Conservation (phyloP, 192 early-diverging fungal genomes). For the Thoreauomyces humboldtii region DNA sequence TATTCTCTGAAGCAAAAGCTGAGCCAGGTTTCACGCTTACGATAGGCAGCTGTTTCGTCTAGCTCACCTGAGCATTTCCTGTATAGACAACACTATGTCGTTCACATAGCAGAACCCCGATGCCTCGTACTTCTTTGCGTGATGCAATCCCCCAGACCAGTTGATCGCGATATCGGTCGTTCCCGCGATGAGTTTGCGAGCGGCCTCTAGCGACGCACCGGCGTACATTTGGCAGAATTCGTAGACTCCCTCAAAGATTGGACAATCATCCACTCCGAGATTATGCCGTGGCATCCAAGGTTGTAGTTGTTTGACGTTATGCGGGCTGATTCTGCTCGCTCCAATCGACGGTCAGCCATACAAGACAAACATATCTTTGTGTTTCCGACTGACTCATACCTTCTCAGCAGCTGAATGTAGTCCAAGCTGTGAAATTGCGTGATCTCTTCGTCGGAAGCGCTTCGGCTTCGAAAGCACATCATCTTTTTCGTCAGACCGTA, state of each 20-base stretch:
- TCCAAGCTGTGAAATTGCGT: conserved; percentile 91
- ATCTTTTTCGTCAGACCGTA: conserved; percentile 94
- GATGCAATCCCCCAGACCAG: conserved; percentile 95
- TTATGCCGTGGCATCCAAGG: conserved; percentile 59
- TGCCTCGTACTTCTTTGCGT: conserved; percentile 95
- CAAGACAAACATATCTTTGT: not conserved
- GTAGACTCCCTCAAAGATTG: conserved; percentile 92
- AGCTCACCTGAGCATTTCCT: conserved; percentile 78
- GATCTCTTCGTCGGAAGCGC: conserved; percentile 85
- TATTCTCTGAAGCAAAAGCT: not conserved
- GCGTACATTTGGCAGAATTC: conserved; percentile 90
- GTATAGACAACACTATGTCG: conserved; percentile 92
- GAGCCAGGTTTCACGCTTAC: not conserved
- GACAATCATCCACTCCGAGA: conserved; percentile 89
- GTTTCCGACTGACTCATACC: conserved; percentile 2
- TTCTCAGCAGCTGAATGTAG: conserved; percentile 83
- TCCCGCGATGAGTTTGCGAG: conserved; percentile 77
- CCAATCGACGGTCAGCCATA: not conserved
- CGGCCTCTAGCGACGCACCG: conserved; percentile 92
- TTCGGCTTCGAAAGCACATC: conserved; percentile 75
- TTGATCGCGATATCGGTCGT: conserved; percentile 89
- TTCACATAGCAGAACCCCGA: conserved; percentile 98
- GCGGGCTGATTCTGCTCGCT: conserved; percentile 44
- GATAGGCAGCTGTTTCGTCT: not conserved
- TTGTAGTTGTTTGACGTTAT: conserved; percentile 43